phyloP scores from a whole-genome alignment of 371 early-diverging fungal species.

The Mucor sp. region DNA sequence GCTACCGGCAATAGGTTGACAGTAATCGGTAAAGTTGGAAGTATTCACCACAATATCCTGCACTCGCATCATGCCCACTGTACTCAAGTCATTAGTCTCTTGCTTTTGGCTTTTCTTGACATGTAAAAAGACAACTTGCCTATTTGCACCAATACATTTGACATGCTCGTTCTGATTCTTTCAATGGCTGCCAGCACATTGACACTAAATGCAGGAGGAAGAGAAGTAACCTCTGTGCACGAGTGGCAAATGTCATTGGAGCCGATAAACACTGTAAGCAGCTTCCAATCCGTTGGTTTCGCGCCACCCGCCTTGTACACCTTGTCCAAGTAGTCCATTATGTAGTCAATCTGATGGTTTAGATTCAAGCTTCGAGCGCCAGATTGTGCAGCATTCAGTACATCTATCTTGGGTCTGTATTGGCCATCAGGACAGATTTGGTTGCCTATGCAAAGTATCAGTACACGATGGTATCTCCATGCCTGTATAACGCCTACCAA shows the following conservation, averaged over 20 bases:
- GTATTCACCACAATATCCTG: slow-evolving; percentile 21
- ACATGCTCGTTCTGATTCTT: slow-evolving; percentile 26
- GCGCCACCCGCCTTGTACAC: slow-evolving; percentile 32
- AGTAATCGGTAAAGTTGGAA: slow-evolving; percentile 23
- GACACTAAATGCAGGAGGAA: slow-evolving; percentile 29
- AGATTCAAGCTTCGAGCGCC: slow-evolving; percentile 49
- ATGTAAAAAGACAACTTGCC: slow-evolving; percentile 16
- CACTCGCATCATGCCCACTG: slow-evolving; percentile 45
- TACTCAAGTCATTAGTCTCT: background rate
- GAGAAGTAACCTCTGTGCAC: slow-evolving; percentile 35
- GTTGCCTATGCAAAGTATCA: slow-evolving; percentile 15
- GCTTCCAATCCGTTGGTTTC: slow-evolving; percentile 61
- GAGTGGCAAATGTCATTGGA: slow-evolving; percentile 69
- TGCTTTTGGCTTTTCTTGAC: background rate
- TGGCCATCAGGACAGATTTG: slow-evolving; percentile 43
- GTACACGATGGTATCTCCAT: background rate
- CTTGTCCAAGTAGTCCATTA: slow-evolving; percentile 29
- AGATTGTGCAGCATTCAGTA: slow-evolving; percentile 53
- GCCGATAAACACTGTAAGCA: slow-evolving; percentile 67
- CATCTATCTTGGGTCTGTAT: slow-evolving; percentile 36
- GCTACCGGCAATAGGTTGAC: slow-evolving; percentile 35
- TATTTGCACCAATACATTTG: slow-evolving; percentile 40
- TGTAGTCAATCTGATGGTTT: slow-evolving; percentile 44
- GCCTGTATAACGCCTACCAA: slow-evolving; percentile 27
- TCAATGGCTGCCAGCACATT: slow-evolving; percentile 42